Conservation (phyloP, 768 basidiomycete species). For the Grammothele lineata region DNA sequence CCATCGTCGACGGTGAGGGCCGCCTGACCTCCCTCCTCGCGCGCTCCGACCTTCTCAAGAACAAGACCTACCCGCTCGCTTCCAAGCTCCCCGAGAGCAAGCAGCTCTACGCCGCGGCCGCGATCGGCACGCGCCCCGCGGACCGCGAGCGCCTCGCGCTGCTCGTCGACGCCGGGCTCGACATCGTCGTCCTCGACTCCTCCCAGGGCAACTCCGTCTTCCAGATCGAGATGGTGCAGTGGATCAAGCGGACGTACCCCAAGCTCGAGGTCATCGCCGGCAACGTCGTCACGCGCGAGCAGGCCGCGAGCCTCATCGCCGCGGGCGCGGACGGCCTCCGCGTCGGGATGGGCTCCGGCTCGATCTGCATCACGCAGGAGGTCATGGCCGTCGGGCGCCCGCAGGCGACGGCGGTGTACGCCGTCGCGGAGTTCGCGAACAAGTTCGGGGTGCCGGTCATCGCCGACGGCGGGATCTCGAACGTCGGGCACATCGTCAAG, state of each 20-base stretch:
- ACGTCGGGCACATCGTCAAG: slow-evolving; percentile 97
- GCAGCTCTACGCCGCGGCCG: slow-evolving; percentile 94
- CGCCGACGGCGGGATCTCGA: slow-evolving; percentile 93
- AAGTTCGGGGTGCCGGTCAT: slow-evolving; percentile 96
- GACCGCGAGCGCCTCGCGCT: slow-evolving; percentile 82
- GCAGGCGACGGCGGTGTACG: slow-evolving; percentile 97
- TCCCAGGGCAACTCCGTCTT: slow-evolving; percentile 94
- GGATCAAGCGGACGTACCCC: slow-evolving; percentile 87
- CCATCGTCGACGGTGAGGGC: slow-evolving; percentile 66
- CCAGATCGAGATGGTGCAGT: slow-evolving; percentile 91
- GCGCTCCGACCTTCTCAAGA: slow-evolving; percentile 95
- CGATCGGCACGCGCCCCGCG: slow-evolving; percentile 86
- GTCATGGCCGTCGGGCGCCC: slow-evolving; percentile 99
- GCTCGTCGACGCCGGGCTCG: slow-evolving; percentile 91
- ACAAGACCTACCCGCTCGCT: slow-evolving; percentile 93
- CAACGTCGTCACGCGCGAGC: slow-evolving; percentile 97
- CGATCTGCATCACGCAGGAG: slow-evolving; percentile 99
- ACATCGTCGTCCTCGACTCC: slow-evolving; percentile 93
- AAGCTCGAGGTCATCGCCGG: slow-evolving; percentile 92
- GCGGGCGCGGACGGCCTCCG: slow-evolving; percentile 96
- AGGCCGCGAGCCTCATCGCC: slow-evolving; percentile 88
- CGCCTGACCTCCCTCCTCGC: slow-evolving; percentile 82
- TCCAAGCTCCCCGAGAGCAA: slow-evolving; percentile 88
- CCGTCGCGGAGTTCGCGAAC: slow-evolving; percentile 88
- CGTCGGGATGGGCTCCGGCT: slow-evolving; percentile 97